Percentiles rank a stretch among this genome's conserved stretches.
These are phyloP conservation scores for Umbilicaria muhlenbergii DNA, from an alignment of 495 filamentous ascomycete genomes.

Conservation along the genomic window DNA sequence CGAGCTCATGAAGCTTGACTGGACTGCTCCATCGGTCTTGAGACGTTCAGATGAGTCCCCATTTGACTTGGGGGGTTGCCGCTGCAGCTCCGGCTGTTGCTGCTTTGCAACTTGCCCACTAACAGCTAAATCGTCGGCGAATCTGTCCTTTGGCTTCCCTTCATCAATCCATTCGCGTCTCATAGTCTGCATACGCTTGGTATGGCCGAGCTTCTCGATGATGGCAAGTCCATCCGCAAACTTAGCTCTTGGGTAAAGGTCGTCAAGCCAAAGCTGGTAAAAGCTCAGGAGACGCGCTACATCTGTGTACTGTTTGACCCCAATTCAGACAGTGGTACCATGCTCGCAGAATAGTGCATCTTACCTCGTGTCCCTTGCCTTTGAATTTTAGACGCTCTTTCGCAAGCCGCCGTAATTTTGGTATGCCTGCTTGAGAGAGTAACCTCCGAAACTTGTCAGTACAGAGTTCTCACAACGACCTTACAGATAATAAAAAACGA, in stretches of 20 bases:
- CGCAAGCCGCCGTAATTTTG: slow-evolving; percentile 57
- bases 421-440: slow-evolving; percentile 66
- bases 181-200: slow-evolving; percentile 54
- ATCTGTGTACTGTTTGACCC: slow-evolving; percentile 56
- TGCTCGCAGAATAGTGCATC: slow-evolving; percentile 4
- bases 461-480: too few relatives aligned
- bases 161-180: slow-evolving; percentile 81
- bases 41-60: background rate
- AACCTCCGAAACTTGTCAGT: slow-evolving; percentile 30
- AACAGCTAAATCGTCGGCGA: background rate
- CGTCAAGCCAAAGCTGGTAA: slow-evolving; percentile 95
- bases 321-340: slow-evolving; percentile 2
- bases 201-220: slow-evolving; percentile 88
- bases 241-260: slow-evolving; percentile 85
- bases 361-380: slow-evolving; percentile 87
- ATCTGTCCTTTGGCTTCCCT: slow-evolving; percentile 22
- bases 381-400: slow-evolving; percentile 63
- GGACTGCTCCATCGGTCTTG: too few relatives aligned
- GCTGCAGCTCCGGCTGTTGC: background rate
- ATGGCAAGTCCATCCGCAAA: slow-evolving; percentile 82
- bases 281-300: slow-evolving; percentile 66
- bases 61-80: background rate
- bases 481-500: background rate
- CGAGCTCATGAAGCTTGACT: too few relatives aligned
- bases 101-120: background rate